Conservation (phyloP, 2,329 filamentous ascomycete species). For the Magnaporthales sp. region DNA sequence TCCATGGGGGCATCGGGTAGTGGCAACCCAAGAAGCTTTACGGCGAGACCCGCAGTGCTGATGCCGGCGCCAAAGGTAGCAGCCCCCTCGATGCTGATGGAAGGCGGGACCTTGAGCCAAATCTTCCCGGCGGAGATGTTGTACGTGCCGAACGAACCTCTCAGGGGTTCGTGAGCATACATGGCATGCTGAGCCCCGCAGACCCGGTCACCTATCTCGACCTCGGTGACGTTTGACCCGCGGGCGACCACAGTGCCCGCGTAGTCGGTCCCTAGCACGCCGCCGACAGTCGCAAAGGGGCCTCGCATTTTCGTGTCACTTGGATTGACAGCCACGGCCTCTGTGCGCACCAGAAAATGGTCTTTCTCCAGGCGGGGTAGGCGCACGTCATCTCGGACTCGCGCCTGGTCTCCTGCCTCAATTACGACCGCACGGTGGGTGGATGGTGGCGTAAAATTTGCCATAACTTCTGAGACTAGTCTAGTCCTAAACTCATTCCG, state of each 20-base stretch:
- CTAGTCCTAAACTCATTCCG: no score
- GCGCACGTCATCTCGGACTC: neutral
- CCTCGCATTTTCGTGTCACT: constrained; percentile 21
- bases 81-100: constrained; percentile 9
- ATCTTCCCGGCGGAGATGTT: constrained; percentile 9
- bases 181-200: constrained; percentile 10
- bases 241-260: constrained; percentile 17
- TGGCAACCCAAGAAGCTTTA: constrained; percentile 9
- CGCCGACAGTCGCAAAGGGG: constrained; percentile 12
- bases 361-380: neutral
- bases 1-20: neutral
- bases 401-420: no score
- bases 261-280: constrained; percentile 19
- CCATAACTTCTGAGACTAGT: no score
- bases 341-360: neutral
- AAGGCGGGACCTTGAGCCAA: constrained; percentile 6
- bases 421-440: no score
- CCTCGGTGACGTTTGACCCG: constrained; percentile 8
- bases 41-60: constrained; percentile 9
- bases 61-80: constrained; percentile 11
- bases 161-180: neutral
- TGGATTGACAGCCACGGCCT: constrained; percentile 21
- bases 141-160: constrained; percentile 18
- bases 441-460: no score
- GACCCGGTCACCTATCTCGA: constrained; percentile 11